Percentiles rank a stretch among this genome's conserved stretches.
These are phyloP conservation scores for Puccinia novopanici DNA, from an alignment of 1,284 basidiomycete genomes.

Conservation along the genomic window DNA sequence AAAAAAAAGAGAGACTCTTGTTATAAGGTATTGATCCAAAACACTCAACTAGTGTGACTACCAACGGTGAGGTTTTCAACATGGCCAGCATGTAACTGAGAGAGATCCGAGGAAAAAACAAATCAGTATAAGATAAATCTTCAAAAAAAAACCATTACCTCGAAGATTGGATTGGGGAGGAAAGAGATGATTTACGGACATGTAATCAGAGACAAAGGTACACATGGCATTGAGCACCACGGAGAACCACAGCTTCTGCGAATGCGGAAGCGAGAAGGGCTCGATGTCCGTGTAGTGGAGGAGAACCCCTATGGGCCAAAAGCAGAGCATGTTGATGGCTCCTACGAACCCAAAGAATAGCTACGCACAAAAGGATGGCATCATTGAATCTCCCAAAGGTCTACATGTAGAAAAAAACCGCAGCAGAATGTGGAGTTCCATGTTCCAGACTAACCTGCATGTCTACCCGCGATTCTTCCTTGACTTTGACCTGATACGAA, in stretches of 20 bases:
- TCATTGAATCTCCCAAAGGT: neutral
- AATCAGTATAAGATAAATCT: neutral
- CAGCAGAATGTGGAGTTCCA: too few relatives aligned
- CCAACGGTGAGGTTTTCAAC: slow-evolving; percentile 82
- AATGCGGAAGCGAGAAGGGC: slow-evolving; percentile 72
- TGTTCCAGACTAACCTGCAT: slow-evolving; percentile 35
- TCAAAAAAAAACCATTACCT: neutral
- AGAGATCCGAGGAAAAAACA: neutral
- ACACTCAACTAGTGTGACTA: slow-evolving; percentile 38
- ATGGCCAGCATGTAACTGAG: slow-evolving; percentile 66
- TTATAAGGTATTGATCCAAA: slow-evolving; percentile 15
- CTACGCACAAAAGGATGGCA: neutral
- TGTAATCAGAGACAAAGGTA: slow-evolving; percentile 50
- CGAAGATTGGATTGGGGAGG: too few relatives aligned
- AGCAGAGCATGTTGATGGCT: slow-evolving; percentile 77
- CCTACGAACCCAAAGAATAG: slow-evolving; percentile 70
- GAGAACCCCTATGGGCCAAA: slow-evolving; percentile 79
- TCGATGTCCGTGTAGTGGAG: slow-evolving; percentile 78
- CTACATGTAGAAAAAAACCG: slow-evolving; percentile 17
- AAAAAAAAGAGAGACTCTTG: neutral
- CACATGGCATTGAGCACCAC: slow-evolving; percentile 68
- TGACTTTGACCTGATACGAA: slow-evolving; percentile 67
- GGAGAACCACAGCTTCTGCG: slow-evolving; percentile 66
- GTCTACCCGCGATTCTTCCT: slow-evolving; percentile 57
- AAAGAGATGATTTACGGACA: slow-evolving; percentile 8